Percentiles rank a stretch among this genome's conserved stretches.
phyloP scores from a whole-genome alignment of 805 yeast genomes.

The Kodamaea jinghongensis region DNA sequence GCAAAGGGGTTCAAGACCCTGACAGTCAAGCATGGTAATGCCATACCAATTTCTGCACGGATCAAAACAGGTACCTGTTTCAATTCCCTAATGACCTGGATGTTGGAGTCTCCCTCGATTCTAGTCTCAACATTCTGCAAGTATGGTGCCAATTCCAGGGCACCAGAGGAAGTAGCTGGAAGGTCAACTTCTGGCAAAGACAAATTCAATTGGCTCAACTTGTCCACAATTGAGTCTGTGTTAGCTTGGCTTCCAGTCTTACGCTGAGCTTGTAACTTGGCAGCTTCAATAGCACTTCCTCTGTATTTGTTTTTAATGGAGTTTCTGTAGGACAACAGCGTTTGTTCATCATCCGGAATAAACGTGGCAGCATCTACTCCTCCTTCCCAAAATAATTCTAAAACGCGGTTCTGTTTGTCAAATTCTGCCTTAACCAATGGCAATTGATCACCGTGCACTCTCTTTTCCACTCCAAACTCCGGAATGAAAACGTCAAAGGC shows the following conservation, averaged over 20 bases:
- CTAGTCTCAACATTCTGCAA: conserved; percentile 55
- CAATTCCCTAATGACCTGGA: conserved; percentile 82
- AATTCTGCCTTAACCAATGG: conserved; percentile 92
- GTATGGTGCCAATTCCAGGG: conserved; percentile 51
- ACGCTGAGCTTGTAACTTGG: conserved; percentile 48
- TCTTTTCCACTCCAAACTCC: conserved; percentile 90
- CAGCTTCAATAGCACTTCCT: conserved; percentile 70
- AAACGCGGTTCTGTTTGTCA: conserved; percentile 59
- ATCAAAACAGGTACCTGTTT: conserved; percentile 78
- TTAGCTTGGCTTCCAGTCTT: conserved; percentile 26
- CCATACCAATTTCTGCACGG: conserved; percentile 92
- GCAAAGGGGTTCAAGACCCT: conserved; percentile 86
- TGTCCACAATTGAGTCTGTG: conserved; percentile 43
- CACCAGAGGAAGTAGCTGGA: conserved; percentile 11
- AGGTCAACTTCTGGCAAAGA: conserved; percentile 41
- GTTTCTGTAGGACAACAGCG: conserved; percentile 69
- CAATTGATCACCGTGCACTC: conserved; percentile 96
- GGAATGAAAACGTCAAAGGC: conserved; percentile 92
- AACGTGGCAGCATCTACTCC: conserved; percentile 91
- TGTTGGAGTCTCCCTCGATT: conserved; percentile 54
- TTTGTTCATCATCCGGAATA: conserved; percentile 86
- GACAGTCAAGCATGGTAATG: conserved; percentile 91
- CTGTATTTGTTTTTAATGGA: conserved; percentile 77
- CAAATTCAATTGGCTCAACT: conserved; percentile 50
- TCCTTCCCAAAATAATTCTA: conserved; percentile 89